Evolutionary conservation across 2,329 filamentous ascomycete species (phyloP), one percentile per base, ranked within the genome.

Genomic region (Beauveria scarabaeidicola): DNA sequence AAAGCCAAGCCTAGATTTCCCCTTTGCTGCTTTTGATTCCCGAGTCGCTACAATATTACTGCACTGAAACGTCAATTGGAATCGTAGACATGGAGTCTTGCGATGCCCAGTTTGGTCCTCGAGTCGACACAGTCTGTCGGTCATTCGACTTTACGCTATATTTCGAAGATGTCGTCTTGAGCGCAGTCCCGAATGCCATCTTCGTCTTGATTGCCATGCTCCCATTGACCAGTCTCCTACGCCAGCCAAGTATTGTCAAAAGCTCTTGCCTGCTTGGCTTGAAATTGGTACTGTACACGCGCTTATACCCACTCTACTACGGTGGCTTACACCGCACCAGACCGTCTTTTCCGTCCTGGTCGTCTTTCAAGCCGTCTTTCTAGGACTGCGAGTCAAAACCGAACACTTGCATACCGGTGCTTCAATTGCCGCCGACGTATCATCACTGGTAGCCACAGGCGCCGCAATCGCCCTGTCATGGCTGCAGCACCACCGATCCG

Each of bases 401-500:
- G 3, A 41, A n/a, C 10, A 15, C 0, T 10, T 60, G 13, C 17
- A 36, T 9, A 60, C 58, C 1, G 19, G 17, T 3, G 52, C 51
- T 9, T 54, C 58, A 0, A n/a, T 50, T 10, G 41, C 52, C 8
- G 51, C 32, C 8, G 52, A 55, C n/a, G 9, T 40, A 0, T 15
- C 44, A 17, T 48, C 43, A 3, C n/a, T 60, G 6, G 9, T 38
- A 17, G 58, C 58, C 13, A 52, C 58, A 5, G 21, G 23, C 6
- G 23, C n/a, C 21, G 58, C 58, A 5, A 17, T 23, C 1, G 29
- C 36, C 7, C 5, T 55, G 17, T 54, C 58, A 2, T 60, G 51
- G 51, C 51, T 60, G 17, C 51, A 50, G 44, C 58, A 60, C 21
- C 51, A 55, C 9, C 51, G 58, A 8, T 55, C 58, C 21, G 58